Evolutionary conservation across 2,329 filamentous ascomycete species (phyloP), one percentile per base, ranked within the genome.

Genomic region (Arthrobotrys entomopaga): DNA sequence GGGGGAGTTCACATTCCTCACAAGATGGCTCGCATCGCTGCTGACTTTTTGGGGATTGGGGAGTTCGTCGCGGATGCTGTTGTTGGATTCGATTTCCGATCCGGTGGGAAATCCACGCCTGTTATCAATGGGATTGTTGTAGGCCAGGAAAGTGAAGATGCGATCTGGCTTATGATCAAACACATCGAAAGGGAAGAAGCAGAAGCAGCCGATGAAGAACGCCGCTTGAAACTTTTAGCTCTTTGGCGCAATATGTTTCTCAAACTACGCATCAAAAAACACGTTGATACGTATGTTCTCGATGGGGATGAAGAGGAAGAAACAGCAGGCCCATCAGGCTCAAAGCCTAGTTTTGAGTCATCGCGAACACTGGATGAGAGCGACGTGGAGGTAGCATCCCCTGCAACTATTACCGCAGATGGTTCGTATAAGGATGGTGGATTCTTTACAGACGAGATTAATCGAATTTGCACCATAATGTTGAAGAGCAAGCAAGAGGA

Each of bases 61-160:
- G 93, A 98, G 81, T 96, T 91, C 80, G 58, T 74, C 19, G 92
- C 92, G 1, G 92, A 94, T 34, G 95, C 95, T 0, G 87, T 99
- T 61, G 95, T 90, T 0, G 94, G 94, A 0, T 99, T 98, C 79
- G 86, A 90, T 42, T 99, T 98, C 82, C 89, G 88, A 79, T 49
- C 53, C 4, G 93, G 93, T 0, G 87, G 92, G 1, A 89, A 92
- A 65, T 94, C 94, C 15, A 97, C 92, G 1, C 93, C 95, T 0
- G 86, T 97, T 1, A 82, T 95, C 1, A 86, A 87, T 42, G 95
- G 95, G 1, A 86, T 90, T 0, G 88, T 99, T 0, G 88, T 96
- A 0, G 90, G 93, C 16, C 88, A 90, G 77, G 84, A 88, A 57
- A 86, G 88, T 40, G 81, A 82, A 43, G 82, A 84, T 63, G 85